Evolutionary conservation across 257 asterid genomes (phyloP).

Genomic region (Capsicum baccatum): DNA sequence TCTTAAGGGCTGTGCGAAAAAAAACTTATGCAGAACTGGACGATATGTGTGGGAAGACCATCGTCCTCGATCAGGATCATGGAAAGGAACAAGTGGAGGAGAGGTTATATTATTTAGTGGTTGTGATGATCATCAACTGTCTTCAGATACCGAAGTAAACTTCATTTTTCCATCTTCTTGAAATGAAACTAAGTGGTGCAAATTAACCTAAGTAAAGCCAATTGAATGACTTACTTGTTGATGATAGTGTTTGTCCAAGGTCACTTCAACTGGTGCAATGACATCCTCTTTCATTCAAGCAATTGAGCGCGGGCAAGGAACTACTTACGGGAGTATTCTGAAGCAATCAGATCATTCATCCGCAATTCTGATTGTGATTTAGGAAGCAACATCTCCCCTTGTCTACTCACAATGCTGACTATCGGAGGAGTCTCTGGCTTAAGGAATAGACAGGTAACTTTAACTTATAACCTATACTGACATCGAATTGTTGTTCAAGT

Average conservation of each 20-base stretch:
- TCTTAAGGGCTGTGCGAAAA: too few species aligned
- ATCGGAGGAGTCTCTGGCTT: conserved; percentile 65
- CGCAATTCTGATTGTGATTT: conserved; percentile 49
- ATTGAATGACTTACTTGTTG: neutral
- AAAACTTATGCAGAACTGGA: conserved; percentile 56
- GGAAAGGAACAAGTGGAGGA: conserved; percentile 99
- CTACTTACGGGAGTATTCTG: conserved; percentile 81
- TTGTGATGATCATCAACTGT: conserved; percentile 87
- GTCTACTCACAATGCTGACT: conserved; percentile 75
- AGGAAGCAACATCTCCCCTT: conserved; percentile 59
- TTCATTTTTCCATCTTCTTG: neutral
- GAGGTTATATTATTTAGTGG: conserved; percentile 94
- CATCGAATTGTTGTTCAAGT: neutral
- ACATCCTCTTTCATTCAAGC: conserved; percentile 92
- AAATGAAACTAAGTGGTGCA: neutral
- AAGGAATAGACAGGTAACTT: conserved; percentile 60
- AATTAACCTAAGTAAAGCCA: neutral
- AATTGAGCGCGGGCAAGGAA: conserved; percentile 70
- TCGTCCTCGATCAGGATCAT: conserved; percentile 83
- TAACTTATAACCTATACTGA: neutral
- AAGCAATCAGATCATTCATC: conserved; percentile 76
- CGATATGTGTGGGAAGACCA: conserved; percentile 89
- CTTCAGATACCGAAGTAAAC: conserved; percentile 85
- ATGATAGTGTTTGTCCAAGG: conserved; percentile 78
- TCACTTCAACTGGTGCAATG: conserved; percentile 94